These are phyloP conservation scores for Luffa aegyptiaca DNA, from an alignment of 306 rosid species.

Conservation along the genomic window DNA sequence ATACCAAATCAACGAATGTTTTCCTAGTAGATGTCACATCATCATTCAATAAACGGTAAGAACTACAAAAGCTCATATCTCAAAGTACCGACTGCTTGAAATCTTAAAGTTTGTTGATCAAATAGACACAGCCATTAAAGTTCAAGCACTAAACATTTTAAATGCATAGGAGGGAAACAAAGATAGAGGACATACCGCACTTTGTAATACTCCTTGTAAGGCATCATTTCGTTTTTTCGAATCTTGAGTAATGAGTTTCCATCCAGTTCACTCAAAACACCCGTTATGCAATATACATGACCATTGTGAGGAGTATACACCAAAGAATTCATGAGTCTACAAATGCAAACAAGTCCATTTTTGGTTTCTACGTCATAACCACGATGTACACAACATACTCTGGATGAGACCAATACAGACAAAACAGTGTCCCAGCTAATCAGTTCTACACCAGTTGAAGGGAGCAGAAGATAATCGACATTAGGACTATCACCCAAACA, in stretches of 20 bases:
- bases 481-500: conserved; percentile 25
- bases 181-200: conserved; percentile 28
- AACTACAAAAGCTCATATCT: background rate
- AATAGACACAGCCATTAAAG: too few relatives aligned
- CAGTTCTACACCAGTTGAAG: conserved; percentile 19
- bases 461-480: conserved; percentile 75
- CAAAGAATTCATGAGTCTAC: conserved; percentile 45
- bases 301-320: conserved; percentile 65
- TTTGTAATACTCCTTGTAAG: conserved; percentile 49
- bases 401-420: conserved; percentile 28
- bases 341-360: conserved; percentile 39
- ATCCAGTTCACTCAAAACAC: conserved; percentile 24
- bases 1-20: background rate
- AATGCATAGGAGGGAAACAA: background rate
- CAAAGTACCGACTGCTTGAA: background rate
- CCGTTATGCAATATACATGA: conserved; percentile 38
- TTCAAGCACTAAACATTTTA: too few relatives aligned
- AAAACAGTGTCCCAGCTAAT: conserved; percentile 52
- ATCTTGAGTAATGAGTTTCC: conserved; percentile 42
- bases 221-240: conserved; percentile 24
- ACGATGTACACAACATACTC: conserved; percentile 13
- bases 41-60: background rate
- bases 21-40: background rate
- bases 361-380: conserved; percentile 19
- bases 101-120: too few relatives aligned